These are phyloP conservation scores for Fusarium secorum DNA, from an alignment of 2,329 filamentous ascomycete species.

Conservation along the genomic window DNA sequence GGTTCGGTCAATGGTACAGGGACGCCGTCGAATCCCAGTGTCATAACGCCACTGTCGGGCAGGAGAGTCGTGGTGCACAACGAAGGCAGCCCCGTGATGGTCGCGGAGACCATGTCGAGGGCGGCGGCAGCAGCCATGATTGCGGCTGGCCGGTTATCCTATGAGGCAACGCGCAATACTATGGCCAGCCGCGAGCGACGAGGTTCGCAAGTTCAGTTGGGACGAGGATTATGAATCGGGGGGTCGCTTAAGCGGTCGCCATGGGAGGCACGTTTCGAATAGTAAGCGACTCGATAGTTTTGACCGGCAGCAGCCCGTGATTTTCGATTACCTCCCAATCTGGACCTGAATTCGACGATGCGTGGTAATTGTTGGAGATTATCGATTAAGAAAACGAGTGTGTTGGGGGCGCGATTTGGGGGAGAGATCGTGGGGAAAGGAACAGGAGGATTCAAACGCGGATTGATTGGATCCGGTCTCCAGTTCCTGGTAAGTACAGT, in stretches of 20 bases:
- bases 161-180: conserved; percentile 27
- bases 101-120: conserved; percentile 35
- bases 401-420: conserved; percentile 23
- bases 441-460: conserved; percentile 21
- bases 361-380: background rate
- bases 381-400: conserved; percentile 9
- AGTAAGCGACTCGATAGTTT: background rate
- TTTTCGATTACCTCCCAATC: background rate
- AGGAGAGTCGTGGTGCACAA: conserved; percentile 54
- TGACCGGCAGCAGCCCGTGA: background rate
- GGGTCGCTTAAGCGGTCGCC: conserved; percentile 33
- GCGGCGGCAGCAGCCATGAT: conserved; percentile 37
- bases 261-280: conserved; percentile 19
- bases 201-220: conserved; percentile 28
- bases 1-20: conserved; percentile 66
- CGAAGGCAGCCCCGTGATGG: conserved; percentile 43
- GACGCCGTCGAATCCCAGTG: conserved; percentile 59
- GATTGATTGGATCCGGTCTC: conserved; percentile 4
- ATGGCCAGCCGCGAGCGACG: conserved; percentile 42
- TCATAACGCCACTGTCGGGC: conserved; percentile 56
- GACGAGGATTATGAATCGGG: background rate
- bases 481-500: background rate
- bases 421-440: conserved; percentile 19
- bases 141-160: conserved; percentile 38
- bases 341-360: background rate